Conservation (phyloP, 257 asterid species). For the Haberlea rhodopensis region DNA sequence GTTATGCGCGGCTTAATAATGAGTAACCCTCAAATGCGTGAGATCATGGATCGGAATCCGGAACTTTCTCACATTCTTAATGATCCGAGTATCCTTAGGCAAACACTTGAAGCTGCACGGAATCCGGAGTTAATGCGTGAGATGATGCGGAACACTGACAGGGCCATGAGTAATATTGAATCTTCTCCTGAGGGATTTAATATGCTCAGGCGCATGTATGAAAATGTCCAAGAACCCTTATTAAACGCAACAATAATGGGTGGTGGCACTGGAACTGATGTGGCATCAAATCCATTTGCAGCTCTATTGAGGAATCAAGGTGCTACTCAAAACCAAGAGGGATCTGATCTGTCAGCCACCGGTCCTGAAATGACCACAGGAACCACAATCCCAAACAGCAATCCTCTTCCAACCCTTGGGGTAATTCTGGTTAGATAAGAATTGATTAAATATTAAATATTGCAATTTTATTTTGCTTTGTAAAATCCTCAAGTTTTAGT, state of each 20-base stretch:
- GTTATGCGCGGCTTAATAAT: conserved; percentile 46
- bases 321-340: conserved; percentile 30
- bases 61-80: conserved; percentile 55
- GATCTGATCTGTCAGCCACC: conserved; percentile 32
- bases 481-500: background rate
- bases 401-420: conserved; percentile 70
- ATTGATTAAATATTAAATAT: background rate
- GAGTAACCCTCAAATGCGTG: conserved; percentile 70
- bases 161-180: conserved; percentile 64
- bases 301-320: conserved; percentile 50
- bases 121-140: conserved; percentile 72
- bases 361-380: conserved; percentile 32
- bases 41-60: conserved; percentile 55
- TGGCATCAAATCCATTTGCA: conserved; percentile 51
- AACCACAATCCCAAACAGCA: conserved; percentile 54
- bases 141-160: conserved; percentile 66
- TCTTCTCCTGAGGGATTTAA: conserved; percentile 66
- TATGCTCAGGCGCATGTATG: conserved; percentile 67
- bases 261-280: conserved; percentile 41
- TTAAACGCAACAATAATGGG: conserved; percentile 54
- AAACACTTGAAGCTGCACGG: conserved; percentile 63
- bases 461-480: too few species aligned
- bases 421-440: conserved; percentile 28
- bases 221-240: conserved; percentile 61
- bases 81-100: conserved; percentile 60